These are phyloP conservation scores for Acorus calamus DNA, from an alignment of 106 monocot species.

Conservation along the genomic window DNA sequence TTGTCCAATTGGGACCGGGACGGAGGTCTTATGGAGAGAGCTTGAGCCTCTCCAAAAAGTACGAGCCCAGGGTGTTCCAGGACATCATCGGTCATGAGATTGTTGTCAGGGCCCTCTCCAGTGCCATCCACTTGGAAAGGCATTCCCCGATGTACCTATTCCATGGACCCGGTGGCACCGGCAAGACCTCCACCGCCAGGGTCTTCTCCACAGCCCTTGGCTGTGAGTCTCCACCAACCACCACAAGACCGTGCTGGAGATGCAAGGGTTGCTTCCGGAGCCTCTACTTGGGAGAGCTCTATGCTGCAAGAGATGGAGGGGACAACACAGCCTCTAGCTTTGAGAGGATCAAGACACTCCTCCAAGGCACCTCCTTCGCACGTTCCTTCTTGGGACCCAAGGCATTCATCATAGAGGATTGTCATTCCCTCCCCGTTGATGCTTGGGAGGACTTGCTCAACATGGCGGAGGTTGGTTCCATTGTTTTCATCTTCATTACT, in stretches of 20 bases:
- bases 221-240: conserved; percentile 1
- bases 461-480: background rate
- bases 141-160: conserved; percentile 16
- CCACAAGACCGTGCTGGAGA: conserved; percentile 2
- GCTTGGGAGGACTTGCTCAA: conserved; percentile 10
- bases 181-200: conserved; percentile 15
- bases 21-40: too few relatives aligned
- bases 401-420: conserved; percentile 11
- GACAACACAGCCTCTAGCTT: conserved; percentile 1
- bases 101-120: conserved; percentile 9
- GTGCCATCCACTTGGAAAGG: conserved; percentile 2
- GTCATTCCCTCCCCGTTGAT: background rate
- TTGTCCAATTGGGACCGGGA: too few relatives aligned
- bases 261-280: conserved; percentile 8
- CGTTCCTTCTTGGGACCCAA: background rate
- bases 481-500: conserved; percentile 7
- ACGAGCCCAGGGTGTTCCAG: conserved; percentile 12
- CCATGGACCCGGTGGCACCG: conserved; percentile 19
- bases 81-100: conserved; percentile 16
- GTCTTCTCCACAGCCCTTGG: conserved; percentile 8
- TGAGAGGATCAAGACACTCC: background rate
- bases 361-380: background rate
- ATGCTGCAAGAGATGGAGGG: too few relatives aligned
- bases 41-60: too few relatives aligned
- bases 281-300: conserved; percentile 1